These are phyloP conservation scores for Immersiella caudata DNA, from an alignment of 495 filamentous ascomycete species.

Conservation along the genomic window DNA sequence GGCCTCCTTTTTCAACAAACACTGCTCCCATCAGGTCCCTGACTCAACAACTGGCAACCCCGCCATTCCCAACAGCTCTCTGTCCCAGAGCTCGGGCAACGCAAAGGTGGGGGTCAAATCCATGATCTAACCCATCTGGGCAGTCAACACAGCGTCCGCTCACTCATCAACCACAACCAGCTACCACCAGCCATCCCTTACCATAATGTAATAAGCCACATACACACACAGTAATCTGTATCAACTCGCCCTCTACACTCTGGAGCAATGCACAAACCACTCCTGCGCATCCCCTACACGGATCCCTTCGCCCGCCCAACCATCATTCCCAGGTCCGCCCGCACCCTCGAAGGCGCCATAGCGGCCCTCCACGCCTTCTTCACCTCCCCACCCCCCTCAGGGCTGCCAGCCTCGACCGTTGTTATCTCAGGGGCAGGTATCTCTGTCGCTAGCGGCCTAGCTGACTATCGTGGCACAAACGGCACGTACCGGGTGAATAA, in stretches of 20 bases:
- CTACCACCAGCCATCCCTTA: not conserved
- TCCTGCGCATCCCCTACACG: conserved; percentile 89
- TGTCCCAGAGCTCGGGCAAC: not conserved
- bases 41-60: not conserved
- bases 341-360: conserved; percentile 70
- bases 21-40: not conserved
- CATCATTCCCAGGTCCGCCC: conserved; percentile 71
- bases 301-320: conserved; percentile 76
- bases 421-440: conserved; percentile 91
- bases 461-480: conserved; percentile 87
- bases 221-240: not conserved
- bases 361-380: conserved; percentile 77
- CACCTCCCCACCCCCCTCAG: conserved; percentile 53
- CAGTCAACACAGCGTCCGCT: not conserved
- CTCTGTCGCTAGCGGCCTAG: conserved; percentile 87
- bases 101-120: not conserved
- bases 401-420: conserved; percentile 55
- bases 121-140: not conserved
- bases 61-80: not conserved
- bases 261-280: conserved; percentile 30
- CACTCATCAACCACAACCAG: not conserved
- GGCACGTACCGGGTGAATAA: conserved; percentile 93
- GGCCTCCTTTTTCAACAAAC: not conserved
- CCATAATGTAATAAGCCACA: not conserved
- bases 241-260: not conserved